These are phyloP conservation scores for Arthrinium puccinioides DNA, from an alignment of 2,329 filamentous ascomycete genomes.

Conservation along the genomic window DNA sequence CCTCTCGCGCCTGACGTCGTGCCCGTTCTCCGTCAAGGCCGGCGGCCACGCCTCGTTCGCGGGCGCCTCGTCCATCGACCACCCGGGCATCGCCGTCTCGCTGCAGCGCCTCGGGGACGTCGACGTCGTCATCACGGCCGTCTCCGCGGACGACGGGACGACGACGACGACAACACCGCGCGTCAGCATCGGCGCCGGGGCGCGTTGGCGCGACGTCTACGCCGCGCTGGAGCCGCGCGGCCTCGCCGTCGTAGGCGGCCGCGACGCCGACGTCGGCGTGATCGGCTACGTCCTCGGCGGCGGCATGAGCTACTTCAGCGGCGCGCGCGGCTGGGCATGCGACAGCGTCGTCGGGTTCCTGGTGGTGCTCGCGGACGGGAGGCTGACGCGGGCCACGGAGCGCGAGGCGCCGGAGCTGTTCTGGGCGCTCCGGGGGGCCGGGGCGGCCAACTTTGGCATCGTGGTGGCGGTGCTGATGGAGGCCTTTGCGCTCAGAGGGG, in stretches of 20 bases:
- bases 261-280: conserved; percentile 13
- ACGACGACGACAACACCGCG: conserved; percentile 12
- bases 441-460: background rate
- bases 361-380: conserved; percentile 30
- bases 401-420: background rate
- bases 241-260: conserved; percentile 12
- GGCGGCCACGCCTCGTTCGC: background rate
- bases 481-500: background rate
- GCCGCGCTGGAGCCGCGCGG: conserved; percentile 7
- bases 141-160: conserved; percentile 14
- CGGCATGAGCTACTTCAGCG: conserved; percentile 6
- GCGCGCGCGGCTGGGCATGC: conserved; percentile 30
- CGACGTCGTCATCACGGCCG: no score
- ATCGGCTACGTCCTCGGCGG: conserved; percentile 14
- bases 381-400: background rate
- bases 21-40: background rate
- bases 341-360: conserved; percentile 33
- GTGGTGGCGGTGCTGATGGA: background rate
- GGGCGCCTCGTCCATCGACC: background rate
- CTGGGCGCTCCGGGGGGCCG: background rate
- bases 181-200: conserved; percentile 19
- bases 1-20: background rate
- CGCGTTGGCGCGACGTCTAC: conserved; percentile 13
- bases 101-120: no score
- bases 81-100: no score